A percentile compares a stretch with the other conserved stretches of the same genome.
phyloP scores from a whole-genome alignment of 2,329 filamentous ascomycete species.

The Hypoxylon sp. region DNA sequence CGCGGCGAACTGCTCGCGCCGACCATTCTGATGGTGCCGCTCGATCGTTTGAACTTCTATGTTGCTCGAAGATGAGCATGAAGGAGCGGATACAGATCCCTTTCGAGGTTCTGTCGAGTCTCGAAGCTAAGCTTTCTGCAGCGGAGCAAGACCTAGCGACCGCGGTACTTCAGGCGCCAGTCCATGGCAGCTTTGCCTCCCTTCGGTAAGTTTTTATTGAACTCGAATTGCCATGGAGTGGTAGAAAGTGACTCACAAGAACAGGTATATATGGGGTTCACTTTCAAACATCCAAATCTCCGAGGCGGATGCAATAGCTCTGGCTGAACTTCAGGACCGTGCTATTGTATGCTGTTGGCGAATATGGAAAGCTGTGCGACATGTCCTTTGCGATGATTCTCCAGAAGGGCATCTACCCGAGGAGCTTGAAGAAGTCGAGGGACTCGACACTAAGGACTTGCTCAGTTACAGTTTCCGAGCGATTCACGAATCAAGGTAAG shows the following conservation, averaged over 20 bases:
- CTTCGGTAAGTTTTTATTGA: conserved; percentile 58
- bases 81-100: conserved; percentile 61
- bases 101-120: conserved; percentile 62
- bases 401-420: conserved; percentile 87
- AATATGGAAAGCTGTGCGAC: conserved; percentile 80
- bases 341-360: conserved; percentile 68
- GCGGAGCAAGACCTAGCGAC: conserved; percentile 71
- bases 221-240: not conserved
- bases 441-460: conserved; percentile 84
- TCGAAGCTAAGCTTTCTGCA: conserved; percentile 71
- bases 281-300: conserved; percentile 54
- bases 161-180: conserved; percentile 71
- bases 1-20: conserved; percentile 78
- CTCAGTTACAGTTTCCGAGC: conserved; percentile 95
- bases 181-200: conserved; percentile 76
- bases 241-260: conserved; percentile 18
- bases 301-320: conserved; percentile 47
- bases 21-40: conserved; percentile 94
- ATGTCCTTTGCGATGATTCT: conserved; percentile 89
- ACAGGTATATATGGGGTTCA: conserved; percentile 63
- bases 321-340: conserved; percentile 58
- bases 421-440: conserved; percentile 75
- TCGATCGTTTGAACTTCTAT: conserved; percentile 75
- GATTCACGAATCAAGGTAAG: conserved; percentile 89
- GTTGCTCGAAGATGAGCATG: conserved; percentile 60